Conservation (phyloP, 805 yeast genomes). For the Ogataea parapolymorpha region DNA sequence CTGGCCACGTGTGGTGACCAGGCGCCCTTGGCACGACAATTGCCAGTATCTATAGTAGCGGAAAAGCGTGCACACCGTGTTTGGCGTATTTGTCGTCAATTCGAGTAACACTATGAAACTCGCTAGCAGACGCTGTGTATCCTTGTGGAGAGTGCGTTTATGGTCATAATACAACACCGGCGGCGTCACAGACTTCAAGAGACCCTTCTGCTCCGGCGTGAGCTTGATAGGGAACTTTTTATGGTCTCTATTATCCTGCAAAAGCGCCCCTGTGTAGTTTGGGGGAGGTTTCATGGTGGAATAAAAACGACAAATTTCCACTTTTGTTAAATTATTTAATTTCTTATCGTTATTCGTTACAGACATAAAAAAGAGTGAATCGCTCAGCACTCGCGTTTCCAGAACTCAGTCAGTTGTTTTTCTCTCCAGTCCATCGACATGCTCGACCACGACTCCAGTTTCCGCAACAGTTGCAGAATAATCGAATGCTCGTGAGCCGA, state of each 20-base stretch:
- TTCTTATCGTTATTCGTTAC: conserved; percentile 8
- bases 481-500: conserved; percentile 25
- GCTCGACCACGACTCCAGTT: conserved; percentile 25
- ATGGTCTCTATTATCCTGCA: conserved; percentile 25
- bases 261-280: conserved; percentile 25
- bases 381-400: conserved; percentile 25
- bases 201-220: conserved; percentile 24
- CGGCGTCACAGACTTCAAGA: conserved; percentile 20
- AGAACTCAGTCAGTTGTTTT: conserved; percentile 24
- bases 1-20: conserved; percentile 26
- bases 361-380: background rate
- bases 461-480: conserved; percentile 21
- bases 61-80: conserved; percentile 18
- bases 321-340: background rate
- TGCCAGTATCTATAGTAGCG: conserved; percentile 28
- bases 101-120: conserved; percentile 23
- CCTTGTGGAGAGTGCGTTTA: conserved; percentile 10
- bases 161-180: conserved; percentile 6
- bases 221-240: conserved; percentile 22
- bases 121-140: conserved; percentile 20
- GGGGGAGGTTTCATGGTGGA: conserved; percentile 23
- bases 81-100: conserved; percentile 12
- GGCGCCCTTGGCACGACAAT: conserved; percentile 27
- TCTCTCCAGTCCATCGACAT: conserved; percentile 23
- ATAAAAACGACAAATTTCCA: conserved; percentile 1